These are phyloP conservation scores for Wickerhamiella allomyrinae DNA, from an alignment of 805 yeast species.

Conservation along the genomic window DNA sequence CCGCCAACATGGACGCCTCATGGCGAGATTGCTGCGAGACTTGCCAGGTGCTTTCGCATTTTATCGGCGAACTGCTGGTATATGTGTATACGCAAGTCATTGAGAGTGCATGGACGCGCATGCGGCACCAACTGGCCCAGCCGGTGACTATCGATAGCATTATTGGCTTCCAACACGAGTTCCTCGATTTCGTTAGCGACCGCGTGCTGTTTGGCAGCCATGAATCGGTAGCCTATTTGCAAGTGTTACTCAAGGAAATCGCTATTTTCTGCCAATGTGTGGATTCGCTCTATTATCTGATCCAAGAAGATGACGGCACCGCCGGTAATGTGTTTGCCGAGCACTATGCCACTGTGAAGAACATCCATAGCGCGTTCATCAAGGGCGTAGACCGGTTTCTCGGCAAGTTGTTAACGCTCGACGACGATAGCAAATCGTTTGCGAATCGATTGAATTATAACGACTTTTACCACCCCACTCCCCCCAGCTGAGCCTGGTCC, in stretches of 20 bases:
- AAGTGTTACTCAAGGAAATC: constrained; percentile 21
- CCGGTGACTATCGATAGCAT: constrained; percentile 25
- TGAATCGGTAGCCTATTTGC: constrained; percentile 20
- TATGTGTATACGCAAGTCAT: constrained; percentile 27
- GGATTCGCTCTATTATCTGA: constrained; percentile 5
- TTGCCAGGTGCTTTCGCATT: constrained; percentile 24
- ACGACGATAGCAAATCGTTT: constrained; percentile 24
- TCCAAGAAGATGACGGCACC: background rate
- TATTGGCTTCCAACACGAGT: constrained; percentile 23
- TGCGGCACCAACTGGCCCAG: constrained; percentile 18
- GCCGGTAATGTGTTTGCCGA: constrained; percentile 2
- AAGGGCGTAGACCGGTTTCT: background rate
- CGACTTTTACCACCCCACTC: constrained; percentile 24
- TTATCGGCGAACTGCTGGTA: constrained; percentile 24
- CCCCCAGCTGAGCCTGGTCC: too few relatives aligned
- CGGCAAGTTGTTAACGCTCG: constrained; percentile 18
- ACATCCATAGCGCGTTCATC: constrained; percentile 9
- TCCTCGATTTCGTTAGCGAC: constrained; percentile 19
- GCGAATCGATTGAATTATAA: constrained; percentile 26
- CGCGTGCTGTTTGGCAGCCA: constrained; percentile 25
- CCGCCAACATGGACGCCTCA: constrained; percentile 8
- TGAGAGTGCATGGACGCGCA: constrained; percentile 25
- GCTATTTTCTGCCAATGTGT: constrained; percentile 17
- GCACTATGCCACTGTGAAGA: constrained; percentile 3
- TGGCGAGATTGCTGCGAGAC: constrained; percentile 19